Conservation (phyloP, 768 basidiomycete genomes). For the Tylopilus plumbeoviolaceoides region DNA sequence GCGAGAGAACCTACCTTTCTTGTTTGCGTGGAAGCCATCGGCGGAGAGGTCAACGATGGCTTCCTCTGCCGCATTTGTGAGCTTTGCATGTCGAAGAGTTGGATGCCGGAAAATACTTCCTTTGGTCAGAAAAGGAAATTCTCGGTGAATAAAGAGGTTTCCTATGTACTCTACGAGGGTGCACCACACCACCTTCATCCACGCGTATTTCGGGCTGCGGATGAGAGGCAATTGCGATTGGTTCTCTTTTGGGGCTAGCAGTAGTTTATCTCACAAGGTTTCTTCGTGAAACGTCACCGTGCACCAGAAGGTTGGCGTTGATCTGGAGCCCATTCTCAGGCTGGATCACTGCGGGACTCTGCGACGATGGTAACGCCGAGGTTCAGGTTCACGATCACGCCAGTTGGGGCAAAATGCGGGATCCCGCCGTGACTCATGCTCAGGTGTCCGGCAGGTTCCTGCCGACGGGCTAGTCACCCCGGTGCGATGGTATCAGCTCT, state of each 20-base stretch:
- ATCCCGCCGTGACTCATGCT: neutral
- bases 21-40: neutral
- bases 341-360: neutral
- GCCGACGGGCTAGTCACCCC: conserved; percentile 1
- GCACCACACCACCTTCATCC: neutral
- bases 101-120: too few species aligned
- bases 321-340: neutral
- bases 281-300: neutral
- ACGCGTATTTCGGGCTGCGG: conserved; percentile 1
- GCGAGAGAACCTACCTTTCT: conserved; percentile 4
- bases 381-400: neutral
- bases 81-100: neutral
- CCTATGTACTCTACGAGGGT: conserved; percentile 1
- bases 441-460: conserved; percentile 1
- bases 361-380: neutral
- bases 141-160: neutral
- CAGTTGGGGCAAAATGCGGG: neutral
- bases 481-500: neutral
- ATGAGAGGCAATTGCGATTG: conserved; percentile 8
- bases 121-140: conserved; percentile 13
- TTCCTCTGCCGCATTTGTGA: conserved; percentile 25
- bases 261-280: neutral
- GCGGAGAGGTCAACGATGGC: neutral
- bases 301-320: neutral
- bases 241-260: neutral